Evolutionary conservation across 176 grass and related monocot genomes (phyloP).

Genomic region (Oryza rufipogon): DNA sequence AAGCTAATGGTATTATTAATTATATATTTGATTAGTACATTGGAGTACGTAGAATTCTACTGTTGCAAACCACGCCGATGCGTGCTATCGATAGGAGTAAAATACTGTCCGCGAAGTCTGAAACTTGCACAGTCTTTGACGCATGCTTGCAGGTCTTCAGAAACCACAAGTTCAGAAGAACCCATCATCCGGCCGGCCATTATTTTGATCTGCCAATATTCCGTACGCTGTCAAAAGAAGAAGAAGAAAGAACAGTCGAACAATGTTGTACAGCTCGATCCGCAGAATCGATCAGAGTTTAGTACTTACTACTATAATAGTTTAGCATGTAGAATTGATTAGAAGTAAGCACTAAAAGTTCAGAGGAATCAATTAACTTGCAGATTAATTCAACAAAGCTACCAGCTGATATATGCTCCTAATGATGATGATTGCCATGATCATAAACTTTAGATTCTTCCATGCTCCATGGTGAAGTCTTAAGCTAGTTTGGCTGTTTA

Average conservation of each 20-base stretch:
- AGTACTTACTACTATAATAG: too few species aligned
- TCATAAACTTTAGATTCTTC: not conserved
- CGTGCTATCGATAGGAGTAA: not conserved
- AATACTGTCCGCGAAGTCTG: not conserved
- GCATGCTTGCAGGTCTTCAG: not conserved
- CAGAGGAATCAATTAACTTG: not conserved
- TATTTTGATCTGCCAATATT: not conserved
- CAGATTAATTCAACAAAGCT: not conserved
- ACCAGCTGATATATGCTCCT: not conserved
- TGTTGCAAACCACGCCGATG: not conserved
- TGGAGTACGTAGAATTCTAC: not conserved
- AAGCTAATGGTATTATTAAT: not conserved
- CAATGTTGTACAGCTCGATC: conserved; percentile 5
- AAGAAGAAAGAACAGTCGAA: not conserved
- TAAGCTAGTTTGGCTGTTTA: not conserved
- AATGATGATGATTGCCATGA: not conserved
- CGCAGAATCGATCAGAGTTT: not conserved
- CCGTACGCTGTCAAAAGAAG: not conserved
- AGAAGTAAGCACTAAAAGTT: not conserved
- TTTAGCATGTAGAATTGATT: too few species aligned
- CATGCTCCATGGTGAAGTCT: not conserved
- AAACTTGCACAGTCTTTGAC: conserved; percentile 19
- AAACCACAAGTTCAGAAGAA: not conserved
- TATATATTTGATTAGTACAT: not conserved
- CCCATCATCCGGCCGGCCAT: not conserved